Conservation (phyloP, 31 red algal species). For the Odonthalia washingtoniensis region DNA sequence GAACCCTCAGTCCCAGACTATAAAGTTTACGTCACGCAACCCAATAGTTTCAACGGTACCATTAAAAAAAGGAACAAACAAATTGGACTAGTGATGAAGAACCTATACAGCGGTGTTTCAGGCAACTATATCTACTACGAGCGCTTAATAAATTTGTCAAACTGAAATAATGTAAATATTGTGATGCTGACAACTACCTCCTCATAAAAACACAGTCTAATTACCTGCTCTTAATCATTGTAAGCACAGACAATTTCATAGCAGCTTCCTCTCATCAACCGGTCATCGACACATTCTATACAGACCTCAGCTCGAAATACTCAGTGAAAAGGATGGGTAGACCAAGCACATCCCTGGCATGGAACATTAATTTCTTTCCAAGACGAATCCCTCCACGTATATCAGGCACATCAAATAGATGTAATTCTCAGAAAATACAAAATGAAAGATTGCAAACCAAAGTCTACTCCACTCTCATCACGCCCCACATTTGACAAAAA, state of each 20-base stretch:
- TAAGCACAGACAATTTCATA: constrained; percentile 32
- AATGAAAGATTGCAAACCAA: background rate
- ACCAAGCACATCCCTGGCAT: constrained; percentile 22
- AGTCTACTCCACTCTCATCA: background rate
- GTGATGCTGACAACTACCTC: background rate
- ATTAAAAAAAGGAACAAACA: too few species aligned
- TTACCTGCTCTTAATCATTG: background rate
- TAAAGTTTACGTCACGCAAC: constrained; percentile 20
- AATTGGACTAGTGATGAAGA: too few species aligned
- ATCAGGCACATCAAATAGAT: background rate
- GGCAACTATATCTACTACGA: too few species aligned
- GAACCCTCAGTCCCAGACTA: background rate
- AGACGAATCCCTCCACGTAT: background rate
- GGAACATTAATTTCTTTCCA: background rate
- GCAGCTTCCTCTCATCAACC: background rate
- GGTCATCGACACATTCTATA: background rate
- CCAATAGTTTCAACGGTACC: constrained; percentile 6
- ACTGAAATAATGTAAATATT: background rate
- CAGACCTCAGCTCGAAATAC: background rate
- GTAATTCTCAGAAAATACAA: background rate
- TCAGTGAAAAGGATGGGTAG: background rate
- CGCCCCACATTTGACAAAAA: background rate
- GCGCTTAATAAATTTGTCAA: background rate
- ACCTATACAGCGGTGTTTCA: too few species aligned
- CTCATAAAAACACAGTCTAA: background rate